These are phyloP conservation scores for Macrophomina pseudophaseolina DNA, from an alignment of 2,329 filamentous ascomycete species.

Conservation along the genomic window DNA sequence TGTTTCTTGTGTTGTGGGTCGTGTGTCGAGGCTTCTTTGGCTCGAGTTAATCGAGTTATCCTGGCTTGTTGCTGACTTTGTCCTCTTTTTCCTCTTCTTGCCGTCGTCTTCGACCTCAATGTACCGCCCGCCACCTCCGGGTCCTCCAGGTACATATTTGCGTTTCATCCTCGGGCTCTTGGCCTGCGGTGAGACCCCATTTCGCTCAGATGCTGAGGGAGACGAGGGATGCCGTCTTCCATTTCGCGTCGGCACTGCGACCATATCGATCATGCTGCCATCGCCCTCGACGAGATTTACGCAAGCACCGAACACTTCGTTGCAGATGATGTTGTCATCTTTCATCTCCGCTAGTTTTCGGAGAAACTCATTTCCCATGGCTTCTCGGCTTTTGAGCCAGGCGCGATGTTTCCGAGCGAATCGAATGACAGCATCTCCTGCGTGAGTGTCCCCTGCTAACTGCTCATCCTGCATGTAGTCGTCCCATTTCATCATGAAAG, in stretches of 20 bases:
- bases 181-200: background rate
- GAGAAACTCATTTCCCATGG: constrained; percentile 36
- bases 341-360: constrained; percentile 41
- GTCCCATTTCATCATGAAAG: constrained; percentile 46
- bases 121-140: constrained; percentile 3
- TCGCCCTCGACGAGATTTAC: constrained; percentile 15
- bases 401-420: constrained; percentile 40
- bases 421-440: constrained; percentile 46
- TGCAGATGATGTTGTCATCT: constrained; percentile 36
- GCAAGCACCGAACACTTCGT: constrained; percentile 32
- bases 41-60: background rate
- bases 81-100: constrained; percentile 1
- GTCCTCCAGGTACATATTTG: constrained; percentile 12
- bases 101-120: constrained; percentile 3
- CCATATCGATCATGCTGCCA: background rate
- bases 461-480: constrained; percentile 44
- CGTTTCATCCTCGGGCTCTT: background rate
- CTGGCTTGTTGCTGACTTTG: background rate
- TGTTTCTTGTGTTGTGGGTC: background rate
- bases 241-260: constrained; percentile 8
- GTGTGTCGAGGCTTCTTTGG: background rate
- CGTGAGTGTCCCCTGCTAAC: constrained; percentile 39
- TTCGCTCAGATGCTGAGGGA: background rate
- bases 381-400: constrained; percentile 32
- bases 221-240: background rate